Evolutionary conservation across 148 eudicot genomes (phyloP).

Genomic region (Amaranthus hypochondriacus): DNA sequence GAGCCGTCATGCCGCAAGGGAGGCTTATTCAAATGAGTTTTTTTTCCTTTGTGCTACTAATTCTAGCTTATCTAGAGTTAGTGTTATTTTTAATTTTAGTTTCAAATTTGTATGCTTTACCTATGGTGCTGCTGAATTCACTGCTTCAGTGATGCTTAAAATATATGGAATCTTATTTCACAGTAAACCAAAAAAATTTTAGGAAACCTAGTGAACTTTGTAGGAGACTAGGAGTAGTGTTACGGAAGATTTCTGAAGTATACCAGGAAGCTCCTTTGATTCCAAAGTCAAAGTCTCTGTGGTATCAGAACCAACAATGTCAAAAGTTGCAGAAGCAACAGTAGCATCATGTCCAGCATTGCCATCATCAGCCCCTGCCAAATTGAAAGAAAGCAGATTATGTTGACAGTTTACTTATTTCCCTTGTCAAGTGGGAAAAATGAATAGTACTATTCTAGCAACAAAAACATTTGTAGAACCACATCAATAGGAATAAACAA

Average conservation of each 20-base stretch:
- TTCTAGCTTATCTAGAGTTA: too few species aligned
- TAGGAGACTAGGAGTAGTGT: background rate
- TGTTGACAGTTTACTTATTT: background rate
- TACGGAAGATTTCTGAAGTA: background rate
- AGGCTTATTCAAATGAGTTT: too few species aligned
- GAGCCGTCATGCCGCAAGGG: too few species aligned
- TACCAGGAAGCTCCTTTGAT: constrained; percentile 5
- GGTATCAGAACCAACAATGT: background rate
- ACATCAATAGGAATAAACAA: background rate
- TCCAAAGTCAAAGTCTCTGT: background rate
- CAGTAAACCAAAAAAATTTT: too few species aligned
- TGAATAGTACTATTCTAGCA: background rate
- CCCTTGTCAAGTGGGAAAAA: background rate
- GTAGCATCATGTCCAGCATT: background rate
- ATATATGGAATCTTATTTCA: too few species aligned
- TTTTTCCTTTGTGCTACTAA: too few species aligned
- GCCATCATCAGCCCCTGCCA: constrained; percentile 14
- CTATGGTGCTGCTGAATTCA: too few species aligned
- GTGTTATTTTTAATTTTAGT: too few species aligned
- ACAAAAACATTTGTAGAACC: background rate
- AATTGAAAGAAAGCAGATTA: background rate
- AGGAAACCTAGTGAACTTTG: background rate
- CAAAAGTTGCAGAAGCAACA: background rate
- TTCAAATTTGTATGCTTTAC: too few species aligned
- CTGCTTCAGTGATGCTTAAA: too few species aligned